Base-by-base conservation (phyloP, 495 filamentous ascomycete genomes). In the Xeromyces bisporus region DNA sequence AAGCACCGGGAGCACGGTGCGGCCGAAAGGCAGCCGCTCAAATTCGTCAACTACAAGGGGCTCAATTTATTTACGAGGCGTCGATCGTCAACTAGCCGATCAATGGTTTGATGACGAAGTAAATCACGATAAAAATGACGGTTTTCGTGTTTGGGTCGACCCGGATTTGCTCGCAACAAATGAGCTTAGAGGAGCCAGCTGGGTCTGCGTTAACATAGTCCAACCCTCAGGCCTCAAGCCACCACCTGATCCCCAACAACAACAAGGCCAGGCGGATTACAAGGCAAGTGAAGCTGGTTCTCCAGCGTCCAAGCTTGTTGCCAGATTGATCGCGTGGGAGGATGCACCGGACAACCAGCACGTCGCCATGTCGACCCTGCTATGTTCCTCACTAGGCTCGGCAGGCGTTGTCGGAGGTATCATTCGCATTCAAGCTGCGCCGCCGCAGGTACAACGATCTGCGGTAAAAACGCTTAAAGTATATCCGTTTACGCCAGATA, bases 321-420 rank as follows among this genome's bases (percentile, higher is more conserved):
- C 86, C 15, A 72, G 68, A 30, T 44, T 93, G 3, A 48, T 68
- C 28, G 53, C 68, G 1, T 97, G 91, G 91, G 71, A 85, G 20
- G 79, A 91, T 43, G 80, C 84, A 0, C 86, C 87, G 2, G 80
- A 91, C 42, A 70, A 66, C 15, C 69, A 72, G 29, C 82, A 87
- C 34, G 66, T 66, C 36, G 79, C 77, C 11, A 62, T 96, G 18
- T 94, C 89, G 8, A 66, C 73, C 1, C 46, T 74, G 2, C 54
- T 97, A 6, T 85, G 79, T 43, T 67, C 69, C 5, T 65, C 75
- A 3, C 64, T 97, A 18, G 69, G 71, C 7, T 69, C 69, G 16
- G 55, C 71, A 23, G 73, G 71, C 2, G 63, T 93, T 15, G 79
- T 93, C 13, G 89, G 89, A n/a, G 83, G 83, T 10, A 71, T 94